phyloP scores from a whole-genome alignment of 306 rosid genomes.

The Ormosia emarginata region DNA sequence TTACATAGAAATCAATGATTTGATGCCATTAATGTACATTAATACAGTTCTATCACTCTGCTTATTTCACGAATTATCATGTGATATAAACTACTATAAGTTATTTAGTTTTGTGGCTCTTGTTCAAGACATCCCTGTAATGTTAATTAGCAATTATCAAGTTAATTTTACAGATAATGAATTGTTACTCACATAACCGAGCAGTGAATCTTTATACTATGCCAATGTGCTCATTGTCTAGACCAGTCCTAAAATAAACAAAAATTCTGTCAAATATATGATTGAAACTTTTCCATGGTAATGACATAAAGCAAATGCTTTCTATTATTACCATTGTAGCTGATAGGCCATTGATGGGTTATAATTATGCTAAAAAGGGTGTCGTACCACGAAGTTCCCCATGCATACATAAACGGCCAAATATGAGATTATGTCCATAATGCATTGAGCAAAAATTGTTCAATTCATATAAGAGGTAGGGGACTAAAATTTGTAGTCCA shows the following conservation, averaged over 20 bases:
- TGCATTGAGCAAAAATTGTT: slow-evolving; percentile 1
- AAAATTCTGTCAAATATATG: slow-evolving; percentile 25
- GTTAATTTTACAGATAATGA: background rate
- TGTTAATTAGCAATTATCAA: background rate
- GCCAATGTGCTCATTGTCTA: background rate
- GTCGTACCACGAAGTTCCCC: slow-evolving; percentile 58
- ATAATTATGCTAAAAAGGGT: slow-evolving; percentile 55
- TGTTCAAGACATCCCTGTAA: background rate
- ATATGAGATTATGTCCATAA: slow-evolving; percentile 33
- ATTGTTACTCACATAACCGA: background rate
- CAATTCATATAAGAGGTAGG: background rate
- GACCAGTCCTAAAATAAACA: slow-evolving; percentile 11
- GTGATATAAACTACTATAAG: background rate
- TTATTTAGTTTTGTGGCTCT: background rate
- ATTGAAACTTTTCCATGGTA: slow-evolving; percentile 61
- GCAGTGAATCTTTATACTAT: background rate
- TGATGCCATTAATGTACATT: background rate
- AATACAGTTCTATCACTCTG: background rate
- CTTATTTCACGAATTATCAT: background rate
- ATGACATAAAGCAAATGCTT: slow-evolving; percentile 67
- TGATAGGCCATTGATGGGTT: slow-evolving; percentile 28
- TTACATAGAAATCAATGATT: background rate
- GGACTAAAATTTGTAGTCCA: background rate
- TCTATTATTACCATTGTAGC: slow-evolving; percentile 46
- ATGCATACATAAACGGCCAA: slow-evolving; percentile 32